These are phyloP conservation scores for Crithidia acanthocephali DNA, from an alignment of 208 protist species.

Conservation along the genomic window DNA sequence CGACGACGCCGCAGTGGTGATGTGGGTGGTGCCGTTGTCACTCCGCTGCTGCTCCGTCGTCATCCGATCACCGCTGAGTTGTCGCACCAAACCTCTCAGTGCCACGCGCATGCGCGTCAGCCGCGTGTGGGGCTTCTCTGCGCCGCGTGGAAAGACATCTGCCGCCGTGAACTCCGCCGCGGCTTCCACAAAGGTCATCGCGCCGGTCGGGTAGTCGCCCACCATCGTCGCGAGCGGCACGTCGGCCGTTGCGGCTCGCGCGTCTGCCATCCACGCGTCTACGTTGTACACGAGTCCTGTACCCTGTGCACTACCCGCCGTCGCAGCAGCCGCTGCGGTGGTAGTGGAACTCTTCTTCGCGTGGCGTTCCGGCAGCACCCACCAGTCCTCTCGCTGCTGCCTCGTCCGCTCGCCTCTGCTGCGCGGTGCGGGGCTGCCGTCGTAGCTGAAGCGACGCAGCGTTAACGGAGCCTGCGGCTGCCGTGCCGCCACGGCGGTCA, in stretches of 20 bases:
- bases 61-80: background rate
- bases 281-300: too few relatives aligned
- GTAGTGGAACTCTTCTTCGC: too few relatives aligned
- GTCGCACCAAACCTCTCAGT: background rate
- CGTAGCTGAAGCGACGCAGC: slow-evolving; percentile 16
- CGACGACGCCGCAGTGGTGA: background rate
- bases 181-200: background rate
- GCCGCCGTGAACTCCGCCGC: background rate
- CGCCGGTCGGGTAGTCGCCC: background rate
- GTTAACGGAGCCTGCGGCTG: background rate
- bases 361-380: background rate
- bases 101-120: slow-evolving; percentile 4
- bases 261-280: slow-evolving; percentile 15
- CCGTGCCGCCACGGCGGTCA: slow-evolving; percentile 3
- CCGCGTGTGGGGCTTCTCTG: background rate
- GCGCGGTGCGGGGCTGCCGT: background rate
- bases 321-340: too few relatives aligned
- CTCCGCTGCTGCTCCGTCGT: too few relatives aligned
- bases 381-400: background rate
- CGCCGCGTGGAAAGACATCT: slow-evolving; percentile 1
- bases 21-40: background rate
- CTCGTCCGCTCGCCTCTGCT: background rate
- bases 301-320: too few relatives aligned
- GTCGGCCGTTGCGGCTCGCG: too few relatives aligned
- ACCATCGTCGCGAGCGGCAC: background rate